A percentile compares a stretch with the other conserved stretches of the same genome.
Conservation (phyloP, 108 stramenopile genomes). For the Cylindrotheca closterium region DNA sequence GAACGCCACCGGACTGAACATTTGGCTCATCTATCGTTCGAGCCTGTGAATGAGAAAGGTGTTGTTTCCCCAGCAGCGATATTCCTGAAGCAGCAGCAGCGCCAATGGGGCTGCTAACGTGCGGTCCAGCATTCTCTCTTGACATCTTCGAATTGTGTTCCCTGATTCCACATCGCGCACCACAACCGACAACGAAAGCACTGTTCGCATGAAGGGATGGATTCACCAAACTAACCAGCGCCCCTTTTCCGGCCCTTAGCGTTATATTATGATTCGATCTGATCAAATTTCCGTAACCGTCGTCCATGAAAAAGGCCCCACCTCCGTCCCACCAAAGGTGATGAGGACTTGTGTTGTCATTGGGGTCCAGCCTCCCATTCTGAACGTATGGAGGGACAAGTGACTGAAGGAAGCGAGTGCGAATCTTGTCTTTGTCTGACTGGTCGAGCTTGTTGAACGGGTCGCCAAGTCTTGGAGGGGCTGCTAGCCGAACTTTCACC, state of each 20-base stretch:
- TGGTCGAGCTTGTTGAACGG: neutral
- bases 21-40: slow-evolving; percentile 18
- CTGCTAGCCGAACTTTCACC: slow-evolving; percentile 58
- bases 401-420: slow-evolving; percentile 2
- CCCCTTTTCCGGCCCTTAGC: slow-evolving; percentile 59
- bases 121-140: neutral
- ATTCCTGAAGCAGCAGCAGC: slow-evolving; percentile 60
- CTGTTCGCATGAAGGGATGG: slow-evolving; percentile 65
- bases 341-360: slow-evolving; percentile 8
- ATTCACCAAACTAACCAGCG: slow-evolving; percentile 58
- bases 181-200: slow-evolving; percentile 71
- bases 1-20: slow-evolving; percentile 30
- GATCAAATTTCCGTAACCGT: slow-evolving; percentile 60
- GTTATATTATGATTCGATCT: slow-evolving; percentile 75
- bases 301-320: slow-evolving; percentile 61
- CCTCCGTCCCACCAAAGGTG: slow-evolving; percentile 75
- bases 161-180: slow-evolving; percentile 59
- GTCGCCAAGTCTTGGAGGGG: slow-evolving; percentile 15
- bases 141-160: slow-evolving; percentile 25
- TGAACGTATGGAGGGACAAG: slow-evolving; percentile 32
- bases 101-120: slow-evolving; percentile 58
- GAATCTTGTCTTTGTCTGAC: neutral
- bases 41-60: slow-evolving; percentile 3
- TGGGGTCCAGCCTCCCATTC: slow-evolving; percentile 4
- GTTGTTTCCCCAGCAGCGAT: slow-evolving; percentile 44